phyloP scores from a whole-genome alignment of 305 asterid species.

The Andrographis paniculata region DNA sequence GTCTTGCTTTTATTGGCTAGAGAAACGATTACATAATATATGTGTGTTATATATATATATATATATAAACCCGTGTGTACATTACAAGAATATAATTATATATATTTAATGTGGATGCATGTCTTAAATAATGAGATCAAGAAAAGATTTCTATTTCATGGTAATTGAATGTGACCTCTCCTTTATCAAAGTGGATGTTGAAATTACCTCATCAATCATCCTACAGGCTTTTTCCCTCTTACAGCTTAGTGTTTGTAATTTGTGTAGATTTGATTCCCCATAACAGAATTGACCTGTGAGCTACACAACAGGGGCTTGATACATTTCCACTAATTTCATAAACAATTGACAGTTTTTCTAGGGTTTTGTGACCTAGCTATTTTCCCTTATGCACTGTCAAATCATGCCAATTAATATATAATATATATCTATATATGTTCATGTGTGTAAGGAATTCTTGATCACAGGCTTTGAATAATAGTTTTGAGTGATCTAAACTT shows the following conservation, averaged over 20 bases:
- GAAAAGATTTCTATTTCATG: background rate
- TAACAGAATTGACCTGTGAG: constrained; percentile 2
- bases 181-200: constrained; percentile 15
- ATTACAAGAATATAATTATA: too few species aligned
- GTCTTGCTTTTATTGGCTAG: too few species aligned
- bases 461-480: too few species aligned
- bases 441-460: too few species aligned
- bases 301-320: constrained; percentile 5
- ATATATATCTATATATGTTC: too few species aligned
- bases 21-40: too few species aligned
- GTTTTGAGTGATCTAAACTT: too few species aligned
- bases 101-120: too few species aligned
- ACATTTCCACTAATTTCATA: background rate
- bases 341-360: background rate
- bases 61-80: too few species aligned
- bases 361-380: background rate
- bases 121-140: too few species aligned
- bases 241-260: constrained; percentile 18
- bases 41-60: too few species aligned
- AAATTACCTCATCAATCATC: constrained; percentile 14
- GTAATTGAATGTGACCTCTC: constrained; percentile 13
- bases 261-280: constrained; percentile 12
- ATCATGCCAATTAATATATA: background rate
- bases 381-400: background rate
- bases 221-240: constrained; percentile 6